A percentile compares a stretch with the other conserved stretches of the same genome.
phyloP scores from a whole-genome alignment of 2,329 filamentous ascomycete genomes.

The Gnomoniopsis smithogilvyi region DNA sequence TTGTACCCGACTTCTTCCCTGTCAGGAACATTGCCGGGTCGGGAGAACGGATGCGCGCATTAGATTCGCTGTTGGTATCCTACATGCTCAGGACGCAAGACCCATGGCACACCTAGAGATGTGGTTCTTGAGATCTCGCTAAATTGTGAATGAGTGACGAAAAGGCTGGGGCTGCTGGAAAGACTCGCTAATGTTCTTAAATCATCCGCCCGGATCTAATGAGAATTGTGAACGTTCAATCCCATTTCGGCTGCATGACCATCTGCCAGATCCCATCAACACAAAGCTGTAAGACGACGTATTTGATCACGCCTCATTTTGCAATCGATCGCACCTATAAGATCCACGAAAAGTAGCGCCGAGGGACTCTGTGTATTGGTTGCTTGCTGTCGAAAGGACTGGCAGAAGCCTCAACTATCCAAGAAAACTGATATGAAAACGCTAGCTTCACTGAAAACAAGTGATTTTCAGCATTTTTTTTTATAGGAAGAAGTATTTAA shows the following conservation, averaged over 20 bases:
- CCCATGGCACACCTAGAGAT: neutral
- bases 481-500: too few relatives aligned
- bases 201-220: neutral
- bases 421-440: too few relatives aligned
- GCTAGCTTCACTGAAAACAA: too few relatives aligned
- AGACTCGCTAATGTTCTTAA: neutral
- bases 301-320: neutral
- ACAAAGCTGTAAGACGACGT: neutral
- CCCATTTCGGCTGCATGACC: conserved; percentile 8
- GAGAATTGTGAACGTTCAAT: conserved; percentile 2
- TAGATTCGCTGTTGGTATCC: neutral
- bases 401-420: too few relatives aligned
- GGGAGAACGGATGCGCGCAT: neutral
- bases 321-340: neutral
- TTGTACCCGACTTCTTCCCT: neutral
- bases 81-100: neutral
- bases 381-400: too few relatives aligned
- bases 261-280: conserved; percentile 8
- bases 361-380: too few relatives aligned
- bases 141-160: neutral
- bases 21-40: neutral
- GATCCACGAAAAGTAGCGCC: too few relatives aligned
- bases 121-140: neutral
- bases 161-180: neutral
- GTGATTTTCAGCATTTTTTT: too few relatives aligned